A percentile compares a stretch with the other conserved stretches of the same genome.
Evolutionary conservation across 768 basidiomycete genomes (phyloP).

Genomic region (Suillus decipiens): DNA sequence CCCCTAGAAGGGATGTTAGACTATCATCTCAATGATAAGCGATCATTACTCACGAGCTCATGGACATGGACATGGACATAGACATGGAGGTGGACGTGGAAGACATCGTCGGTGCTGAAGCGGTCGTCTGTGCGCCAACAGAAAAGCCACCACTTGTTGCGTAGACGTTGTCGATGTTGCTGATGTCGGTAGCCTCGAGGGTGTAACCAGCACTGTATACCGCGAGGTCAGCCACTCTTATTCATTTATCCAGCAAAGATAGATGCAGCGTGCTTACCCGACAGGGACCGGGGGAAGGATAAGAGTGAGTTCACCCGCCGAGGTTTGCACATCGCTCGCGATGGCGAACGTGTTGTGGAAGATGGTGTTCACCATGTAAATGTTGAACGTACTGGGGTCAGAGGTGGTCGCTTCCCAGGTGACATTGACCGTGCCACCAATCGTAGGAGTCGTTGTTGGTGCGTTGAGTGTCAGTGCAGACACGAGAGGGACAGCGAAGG

Average conservation of each 20-base stretch:
- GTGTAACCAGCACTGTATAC: constrained; percentile 47
- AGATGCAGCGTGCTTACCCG: constrained; percentile 34
- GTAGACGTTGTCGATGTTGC: constrained; percentile 48
- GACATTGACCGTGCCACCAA: constrained; percentile 40
- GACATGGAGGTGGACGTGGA: constrained; percentile 10
- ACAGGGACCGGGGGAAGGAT: constrained; percentile 47
- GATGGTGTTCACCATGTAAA: constrained; percentile 47
- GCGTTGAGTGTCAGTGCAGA: constrained; percentile 46
- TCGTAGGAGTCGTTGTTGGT: constrained; percentile 36
- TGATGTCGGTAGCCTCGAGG: constrained; percentile 38
- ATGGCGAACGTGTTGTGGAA: constrained; percentile 61
- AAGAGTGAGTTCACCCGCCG: constrained; percentile 37
- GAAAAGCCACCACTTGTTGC: constrained; percentile 42
- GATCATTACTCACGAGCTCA: constrained; percentile 15
- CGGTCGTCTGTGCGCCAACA: constrained; percentile 31
- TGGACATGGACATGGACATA: background rate
- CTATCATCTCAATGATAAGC: background rate
- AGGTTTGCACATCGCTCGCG: constrained; percentile 51
- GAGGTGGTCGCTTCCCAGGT: constrained; percentile 43
- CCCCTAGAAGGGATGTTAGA: constrained; percentile 1
- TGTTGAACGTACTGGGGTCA: constrained; percentile 45
- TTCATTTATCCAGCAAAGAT: background rate
- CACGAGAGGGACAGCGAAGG: constrained; percentile 45
- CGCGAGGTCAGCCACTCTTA: constrained; percentile 1
- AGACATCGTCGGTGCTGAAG: constrained; percentile 17